Base-by-base conservation (phyloP, 139 green algal species). In the Pseudopediastrum boryanum region DNA sequence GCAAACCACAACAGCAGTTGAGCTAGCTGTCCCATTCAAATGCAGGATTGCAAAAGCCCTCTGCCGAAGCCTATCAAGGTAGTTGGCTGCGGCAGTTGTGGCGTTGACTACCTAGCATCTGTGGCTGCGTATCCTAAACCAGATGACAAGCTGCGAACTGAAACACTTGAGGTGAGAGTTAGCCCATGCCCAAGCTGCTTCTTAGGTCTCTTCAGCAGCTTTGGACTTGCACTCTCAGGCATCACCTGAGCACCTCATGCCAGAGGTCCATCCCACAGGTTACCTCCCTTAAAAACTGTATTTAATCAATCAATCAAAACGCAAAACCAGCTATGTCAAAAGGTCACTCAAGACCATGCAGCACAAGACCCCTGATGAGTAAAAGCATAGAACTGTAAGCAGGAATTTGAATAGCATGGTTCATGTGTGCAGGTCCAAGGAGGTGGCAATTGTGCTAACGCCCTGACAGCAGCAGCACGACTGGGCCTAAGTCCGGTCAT, bases 381-480 rank as follows among this genome's bases (percentile, higher is more conserved):
- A n/a, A n/a, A n/a, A n/a, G n/a, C n/a, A n/a, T n/a, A n/a, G n/a
- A n/a, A n/a, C n/a, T n/a, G 50, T n/a, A 58, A 0, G 43, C 10
- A 77, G 5, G 13, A 33, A 23, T 56, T 1, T 36, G 7, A 63
- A 35, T 6, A 63, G 10, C 27, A 2, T 63, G 54, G 27, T 63
- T 4, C 12, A 31, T 33, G 54, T 36, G 33, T 5, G 12, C 83
- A 95, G 89, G 82, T 87, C 5, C 94, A 97, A 62, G 95, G 95
- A 27, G 95, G 96, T 41, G 96, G 96, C 80, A 99, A 99, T 77
- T 92, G 86, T 62, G 96, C 88, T 58, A 99, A 99, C 75, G 94
- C 94, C 5, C 81, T 98, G 25, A 99, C 96, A 7, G 95, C 93
- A 6, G 91, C 91, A 1, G 91, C 96, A 0, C 89, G 94, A 0